Evolutionary conservation across 2,329 filamentous ascomycete genomes (phyloP).

Genomic region (Drechslera avenae): DNA sequence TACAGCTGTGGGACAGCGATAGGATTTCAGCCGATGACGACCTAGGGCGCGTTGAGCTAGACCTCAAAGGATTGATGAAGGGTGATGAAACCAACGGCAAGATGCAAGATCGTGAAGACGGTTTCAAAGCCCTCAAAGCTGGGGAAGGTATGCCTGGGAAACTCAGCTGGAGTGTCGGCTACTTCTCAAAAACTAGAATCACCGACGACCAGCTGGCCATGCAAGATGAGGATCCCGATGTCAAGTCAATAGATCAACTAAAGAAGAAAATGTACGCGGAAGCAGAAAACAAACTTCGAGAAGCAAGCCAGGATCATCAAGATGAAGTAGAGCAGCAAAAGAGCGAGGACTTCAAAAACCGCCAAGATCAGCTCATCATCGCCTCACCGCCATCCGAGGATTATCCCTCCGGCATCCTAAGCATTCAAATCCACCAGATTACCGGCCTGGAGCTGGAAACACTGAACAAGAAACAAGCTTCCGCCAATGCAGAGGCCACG

Average conservation of each 20-base stretch:
- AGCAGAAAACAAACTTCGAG: conserved; percentile 68
- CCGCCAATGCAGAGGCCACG: conserved; percentile 57
- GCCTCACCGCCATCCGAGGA: conserved; percentile 67
- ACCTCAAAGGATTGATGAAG: conserved; percentile 68
- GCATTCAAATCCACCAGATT: conserved; percentile 74
- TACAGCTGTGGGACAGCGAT: conserved; percentile 79
- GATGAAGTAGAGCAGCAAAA: conserved; percentile 71
- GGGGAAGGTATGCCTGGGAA: conserved; percentile 72
- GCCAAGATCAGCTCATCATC: conserved; percentile 67
- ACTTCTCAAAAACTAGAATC: conserved; percentile 70
- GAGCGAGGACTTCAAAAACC: conserved; percentile 65
- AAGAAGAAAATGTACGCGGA: conserved; percentile 60
- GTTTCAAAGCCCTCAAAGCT: conserved; percentile 67
- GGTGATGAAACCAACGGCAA: conserved; percentile 63
- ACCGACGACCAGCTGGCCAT: conserved; percentile 64
- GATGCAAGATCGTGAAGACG: conserved; percentile 67
- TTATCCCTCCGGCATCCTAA: conserved; percentile 69
- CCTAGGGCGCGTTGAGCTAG: conserved; percentile 72
- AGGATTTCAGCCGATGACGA: conserved; percentile 75
- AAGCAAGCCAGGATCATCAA: conserved; percentile 64
- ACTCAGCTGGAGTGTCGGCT: conserved; percentile 72
- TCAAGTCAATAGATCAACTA: conserved; percentile 64
- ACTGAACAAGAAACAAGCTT: conserved; percentile 60
- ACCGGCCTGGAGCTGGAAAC: conserved; percentile 68
- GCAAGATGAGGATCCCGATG: conserved; percentile 64